Evolutionary conservation across 2,329 filamentous ascomycete genomes (phyloP).

Genomic region (Graphilbum sp.): DNA sequence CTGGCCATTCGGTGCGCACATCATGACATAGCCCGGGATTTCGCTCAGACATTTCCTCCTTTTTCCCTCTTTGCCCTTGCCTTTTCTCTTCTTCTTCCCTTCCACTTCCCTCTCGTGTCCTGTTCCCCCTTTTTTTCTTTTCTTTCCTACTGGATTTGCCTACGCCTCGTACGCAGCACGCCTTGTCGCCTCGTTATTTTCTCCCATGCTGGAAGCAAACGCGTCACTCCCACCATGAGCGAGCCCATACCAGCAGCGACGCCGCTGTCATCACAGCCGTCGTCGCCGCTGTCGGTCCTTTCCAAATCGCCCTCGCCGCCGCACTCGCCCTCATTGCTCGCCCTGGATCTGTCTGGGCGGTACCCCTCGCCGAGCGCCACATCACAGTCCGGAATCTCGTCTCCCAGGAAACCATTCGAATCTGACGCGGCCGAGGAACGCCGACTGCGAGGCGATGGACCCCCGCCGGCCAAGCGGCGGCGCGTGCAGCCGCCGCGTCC

Average conservation of each 20-base stretch:
- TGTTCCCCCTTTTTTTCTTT: too few species aligned
- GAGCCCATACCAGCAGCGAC: slow-evolving; percentile 5
- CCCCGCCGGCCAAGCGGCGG: slow-evolving; percentile 60
- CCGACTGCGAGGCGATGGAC: slow-evolving; percentile 34
- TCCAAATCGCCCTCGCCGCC: slow-evolving; percentile 8
- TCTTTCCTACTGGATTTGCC: too few species aligned
- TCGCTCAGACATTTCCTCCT: neutral
- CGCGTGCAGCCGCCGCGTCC: slow-evolving; percentile 38
- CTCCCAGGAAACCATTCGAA: slow-evolving; percentile 29
- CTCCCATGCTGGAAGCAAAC: neutral
- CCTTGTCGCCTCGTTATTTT: too few species aligned
- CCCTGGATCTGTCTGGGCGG: slow-evolving; percentile 23
- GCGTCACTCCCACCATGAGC: slow-evolving; percentile 1
- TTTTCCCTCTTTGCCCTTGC: neutral
- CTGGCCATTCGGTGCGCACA: neutral
- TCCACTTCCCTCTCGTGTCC: too few species aligned
- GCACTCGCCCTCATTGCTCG: slow-evolving; percentile 32
- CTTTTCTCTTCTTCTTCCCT: neutral
- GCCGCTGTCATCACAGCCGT: slow-evolving; percentile 1
- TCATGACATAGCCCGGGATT: neutral
- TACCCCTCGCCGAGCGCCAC: slow-evolving; percentile 37
- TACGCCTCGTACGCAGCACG: too few species aligned
- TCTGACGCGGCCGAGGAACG: slow-evolving; percentile 14
- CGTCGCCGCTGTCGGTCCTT: slow-evolving; percentile 2
- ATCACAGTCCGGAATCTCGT: slow-evolving; percentile 30